Percentiles rank a stretch among this genome's conserved stretches.
These are phyloP conservation scores for Ballota nigra DNA, from an alignment of 257 asterid species.

Conservation along the genomic window DNA sequence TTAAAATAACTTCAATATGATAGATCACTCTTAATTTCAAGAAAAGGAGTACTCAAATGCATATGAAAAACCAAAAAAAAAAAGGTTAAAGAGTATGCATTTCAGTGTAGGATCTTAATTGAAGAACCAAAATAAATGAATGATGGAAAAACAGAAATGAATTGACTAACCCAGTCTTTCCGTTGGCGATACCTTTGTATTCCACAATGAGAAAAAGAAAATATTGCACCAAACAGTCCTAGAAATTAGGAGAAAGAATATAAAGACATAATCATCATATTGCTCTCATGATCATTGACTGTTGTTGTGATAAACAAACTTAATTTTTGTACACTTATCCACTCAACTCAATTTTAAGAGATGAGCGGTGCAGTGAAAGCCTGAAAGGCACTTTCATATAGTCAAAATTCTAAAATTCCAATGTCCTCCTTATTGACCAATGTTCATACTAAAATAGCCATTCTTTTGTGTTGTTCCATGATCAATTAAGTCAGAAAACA, in stretches of 20 bases:
- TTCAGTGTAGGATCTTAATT: not conserved
- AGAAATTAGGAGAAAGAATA: conserved; percentile 22
- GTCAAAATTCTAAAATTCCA: not conserved
- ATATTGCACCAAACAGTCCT: conserved; percentile 82
- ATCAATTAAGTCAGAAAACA: not conserved
- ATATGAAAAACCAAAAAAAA: not conserved
- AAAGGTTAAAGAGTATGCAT: not conserved
- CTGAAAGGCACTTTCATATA: not conserved
- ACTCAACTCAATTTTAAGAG: not conserved
- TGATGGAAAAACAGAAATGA: conserved; percentile 3
- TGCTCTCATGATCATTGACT: not conserved
- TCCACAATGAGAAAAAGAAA: conserved; percentile 77
- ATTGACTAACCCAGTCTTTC: conserved; percentile 84
- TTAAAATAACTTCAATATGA: not conserved
- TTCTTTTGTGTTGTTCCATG: not conserved
- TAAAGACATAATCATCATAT: not conserved
- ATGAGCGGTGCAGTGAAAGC: no score
- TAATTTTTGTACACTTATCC: not conserved
- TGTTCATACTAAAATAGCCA: not conserved
- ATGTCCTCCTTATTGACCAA: not conserved
- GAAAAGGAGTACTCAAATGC: not conserved
- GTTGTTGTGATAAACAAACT: not conserved
- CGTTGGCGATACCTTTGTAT: conserved; percentile 68
- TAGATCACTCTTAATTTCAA: not conserved
- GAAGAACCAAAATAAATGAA: not conserved